These are phyloP conservation scores for Drechslerella coelobrocha DNA, from an alignment of 2,329 filamentous ascomycete genomes.

Conservation along the genomic window DNA sequence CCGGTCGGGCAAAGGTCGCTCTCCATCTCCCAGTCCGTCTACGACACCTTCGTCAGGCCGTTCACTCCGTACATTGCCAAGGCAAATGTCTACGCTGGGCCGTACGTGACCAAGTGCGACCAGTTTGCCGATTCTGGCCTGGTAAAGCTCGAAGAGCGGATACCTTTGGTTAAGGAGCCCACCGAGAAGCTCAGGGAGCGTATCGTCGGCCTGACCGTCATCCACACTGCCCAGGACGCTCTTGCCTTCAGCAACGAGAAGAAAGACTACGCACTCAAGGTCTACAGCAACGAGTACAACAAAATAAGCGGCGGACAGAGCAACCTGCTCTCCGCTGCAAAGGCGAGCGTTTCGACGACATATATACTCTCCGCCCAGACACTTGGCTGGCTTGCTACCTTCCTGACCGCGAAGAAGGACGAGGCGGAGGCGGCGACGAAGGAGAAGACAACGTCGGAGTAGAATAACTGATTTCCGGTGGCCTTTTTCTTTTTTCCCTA, in stretches of 20 bases:
- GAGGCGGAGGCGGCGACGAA: constrained; percentile 64
- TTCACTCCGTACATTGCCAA: constrained; percentile 78
- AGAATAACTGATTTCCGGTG: background rate
- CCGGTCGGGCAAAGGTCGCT: constrained; percentile 84
- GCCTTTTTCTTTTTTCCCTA: background rate
- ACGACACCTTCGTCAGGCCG: constrained; percentile 77
- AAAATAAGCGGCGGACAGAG: constrained; percentile 59
- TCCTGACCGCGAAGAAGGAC: constrained; percentile 69
- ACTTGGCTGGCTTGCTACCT: constrained; percentile 57
- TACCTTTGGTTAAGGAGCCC: constrained; percentile 77
- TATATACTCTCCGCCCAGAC: constrained; percentile 64
- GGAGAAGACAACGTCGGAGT: constrained; percentile 27
- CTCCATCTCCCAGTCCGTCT: constrained; percentile 75
- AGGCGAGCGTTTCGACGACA: constrained; percentile 72
- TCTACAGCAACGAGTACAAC: constrained; percentile 68
- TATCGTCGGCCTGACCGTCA: constrained; percentile 66
- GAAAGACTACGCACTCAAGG: constrained; percentile 67
- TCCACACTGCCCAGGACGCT: constrained; percentile 36
- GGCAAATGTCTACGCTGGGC: constrained; percentile 81
- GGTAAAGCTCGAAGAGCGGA: constrained; percentile 71
- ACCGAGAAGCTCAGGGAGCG: constrained; percentile 73
- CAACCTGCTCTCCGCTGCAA: constrained; percentile 70
- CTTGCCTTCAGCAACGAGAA: constrained; percentile 49
- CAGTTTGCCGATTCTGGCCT: constrained; percentile 75
- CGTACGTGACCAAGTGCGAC: constrained; percentile 85